Conservation (phyloP, 768 basidiomycete genomes). For the Trametes maxima region DNA sequence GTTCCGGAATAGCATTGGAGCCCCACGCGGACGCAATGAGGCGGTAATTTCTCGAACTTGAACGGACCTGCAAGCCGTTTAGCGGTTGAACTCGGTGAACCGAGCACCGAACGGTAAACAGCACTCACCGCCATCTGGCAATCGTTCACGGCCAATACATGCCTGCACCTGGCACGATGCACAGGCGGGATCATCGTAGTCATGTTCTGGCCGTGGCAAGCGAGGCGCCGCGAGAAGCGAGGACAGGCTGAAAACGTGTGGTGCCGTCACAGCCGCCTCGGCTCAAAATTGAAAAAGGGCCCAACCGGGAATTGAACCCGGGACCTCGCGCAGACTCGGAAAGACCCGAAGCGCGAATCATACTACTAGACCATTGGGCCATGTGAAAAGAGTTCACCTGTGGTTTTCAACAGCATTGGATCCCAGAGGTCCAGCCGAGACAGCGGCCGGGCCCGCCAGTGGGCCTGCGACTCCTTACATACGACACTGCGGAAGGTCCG, state of each 20-base stretch:
- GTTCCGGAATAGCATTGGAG: neutral
- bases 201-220: too few species aligned
- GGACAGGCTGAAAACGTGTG: neutral
- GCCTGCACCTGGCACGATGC: neutral
- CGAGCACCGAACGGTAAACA: neutral
- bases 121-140: neutral
- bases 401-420: too few species aligned
- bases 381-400: neutral
- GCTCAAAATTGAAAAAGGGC: constrained; percentile 26
- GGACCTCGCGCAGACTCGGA: constrained; percentile 38
- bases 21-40: constrained; percentile 25
- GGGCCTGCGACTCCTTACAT: too few species aligned
- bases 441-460: too few species aligned
- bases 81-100: neutral
- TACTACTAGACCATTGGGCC: constrained; percentile 40
- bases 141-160: neutral
- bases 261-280: neutral
- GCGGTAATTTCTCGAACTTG: constrained; percentile 11
- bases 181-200: too few species aligned
- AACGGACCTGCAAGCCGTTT: neutral
- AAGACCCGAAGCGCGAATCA: constrained; percentile 38
- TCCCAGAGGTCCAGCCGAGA: too few species aligned
- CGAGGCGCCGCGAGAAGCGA: neutral
- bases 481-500: too few species aligned
- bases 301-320: constrained; percentile 46